Base-by-base conservation (phyloP, 2,329 filamentous ascomycete species). In the Periconia sp. region DNA sequence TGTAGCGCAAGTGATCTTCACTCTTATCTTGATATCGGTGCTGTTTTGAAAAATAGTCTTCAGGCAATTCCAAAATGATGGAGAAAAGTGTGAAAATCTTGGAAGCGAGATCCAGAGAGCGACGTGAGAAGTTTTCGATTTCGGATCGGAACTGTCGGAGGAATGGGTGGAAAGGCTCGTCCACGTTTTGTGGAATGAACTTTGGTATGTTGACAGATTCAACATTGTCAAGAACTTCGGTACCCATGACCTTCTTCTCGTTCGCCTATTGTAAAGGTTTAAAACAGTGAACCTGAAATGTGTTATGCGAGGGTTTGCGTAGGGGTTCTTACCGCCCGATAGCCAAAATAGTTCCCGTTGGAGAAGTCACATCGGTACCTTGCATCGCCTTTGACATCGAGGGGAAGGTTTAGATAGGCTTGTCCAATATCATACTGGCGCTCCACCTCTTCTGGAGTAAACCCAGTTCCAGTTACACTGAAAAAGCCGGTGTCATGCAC, bases 1-100 rank as follows among this genome's bases (percentile, higher is more conserved):
- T 78, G 50, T 73, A 73, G 11, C 71, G 62, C 2, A 73, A 51
- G 37, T 72, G 69, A 32, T 73, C 71, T 26, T 70, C 68, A 25
- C 61, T 68, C n/a, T 62, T 57, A 11, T 61, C 58, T 4, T 63
- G 58, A 16, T 69, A 71, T 2, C 60, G 52, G 41, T 74, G 71
- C 3, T 62, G 63, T 4, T 65, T 57, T 0, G 66, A 62, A 30
- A 74, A 65, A 22, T 61, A 64, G 42, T 72, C 56, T 32, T 70
- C 65, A 1, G 69, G 69, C 1, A 74, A 50, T 35, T 73, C 68
- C 0, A 74, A 52, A 13, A 70, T 68, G 45, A 71, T 65, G 13
- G 68, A 66, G 32, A 73, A 66, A 9, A 73, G 61, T n/a, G 50
- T 69, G 29, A 73, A 65, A 5, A 73, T 55, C 49, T 71, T 72